Percentiles rank a stretch among this genome's conserved stretches.
phyloP scores from a whole-genome alignment of 768 basidiomycete genomes.

The Steccherinum ochraceum region DNA sequence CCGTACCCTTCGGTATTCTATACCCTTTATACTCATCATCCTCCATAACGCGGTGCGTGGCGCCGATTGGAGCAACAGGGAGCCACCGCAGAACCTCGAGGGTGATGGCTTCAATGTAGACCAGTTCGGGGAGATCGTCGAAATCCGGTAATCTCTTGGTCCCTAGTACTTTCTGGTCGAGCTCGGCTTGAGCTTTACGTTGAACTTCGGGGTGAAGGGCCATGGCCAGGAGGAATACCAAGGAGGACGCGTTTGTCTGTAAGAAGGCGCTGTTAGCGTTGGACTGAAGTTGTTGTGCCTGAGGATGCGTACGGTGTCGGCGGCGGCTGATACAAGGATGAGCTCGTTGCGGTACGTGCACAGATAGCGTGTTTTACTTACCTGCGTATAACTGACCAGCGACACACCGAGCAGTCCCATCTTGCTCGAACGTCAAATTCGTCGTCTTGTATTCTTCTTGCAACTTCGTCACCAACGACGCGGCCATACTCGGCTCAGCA shows the following conservation, averaged over 20 bases:
- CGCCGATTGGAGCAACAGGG: not conserved
- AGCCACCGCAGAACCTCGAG: constrained; percentile 7
- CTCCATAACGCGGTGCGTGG: not conserved
- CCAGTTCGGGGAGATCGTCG: constrained; percentile 4
- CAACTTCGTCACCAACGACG: not conserved
- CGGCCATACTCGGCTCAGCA: not conserved
- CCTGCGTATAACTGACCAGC: not conserved
- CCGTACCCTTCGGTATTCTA: constrained; percentile 5
- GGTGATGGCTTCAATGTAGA: constrained; percentile 10
- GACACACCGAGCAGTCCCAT: not conserved
- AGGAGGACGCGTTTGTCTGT: not conserved
- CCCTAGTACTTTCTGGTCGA: constrained; percentile 21
- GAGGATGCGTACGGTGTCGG: not conserved
- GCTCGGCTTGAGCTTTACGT: constrained; percentile 17
- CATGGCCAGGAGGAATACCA: constrained; percentile 21
- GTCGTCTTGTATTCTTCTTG: not conserved
- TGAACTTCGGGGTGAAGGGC: constrained; percentile 21
- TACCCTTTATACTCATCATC: constrained; percentile 5
- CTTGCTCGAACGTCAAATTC: not conserved
- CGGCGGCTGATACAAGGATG: not conserved
- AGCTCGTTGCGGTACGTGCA: not conserved
- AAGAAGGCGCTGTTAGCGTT: not conserved
- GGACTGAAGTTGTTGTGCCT: not conserved
- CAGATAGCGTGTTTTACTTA: not conserved
- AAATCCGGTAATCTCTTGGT: constrained; percentile 14